These are phyloP conservation scores for Gracilaria vermiculophylla DNA, from an alignment of 23 red algal species.

Conservation along the genomic window DNA sequence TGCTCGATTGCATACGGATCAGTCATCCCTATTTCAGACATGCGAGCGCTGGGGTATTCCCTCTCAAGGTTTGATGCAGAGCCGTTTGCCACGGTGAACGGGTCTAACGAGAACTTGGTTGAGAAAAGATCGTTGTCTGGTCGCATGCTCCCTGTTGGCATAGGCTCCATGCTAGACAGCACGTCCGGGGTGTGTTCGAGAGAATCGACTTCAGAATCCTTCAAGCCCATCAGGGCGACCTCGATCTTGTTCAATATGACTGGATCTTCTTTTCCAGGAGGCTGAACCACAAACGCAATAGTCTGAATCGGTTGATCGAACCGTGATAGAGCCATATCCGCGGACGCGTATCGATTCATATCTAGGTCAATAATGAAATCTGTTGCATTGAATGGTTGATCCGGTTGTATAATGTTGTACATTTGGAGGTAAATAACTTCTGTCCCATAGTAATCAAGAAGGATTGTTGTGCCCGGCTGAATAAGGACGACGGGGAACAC, in stretches of 20 bases:
- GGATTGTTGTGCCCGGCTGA: neutral
- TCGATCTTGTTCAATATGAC: neutral
- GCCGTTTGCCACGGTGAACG: neutral
- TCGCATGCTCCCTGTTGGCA: neutral
- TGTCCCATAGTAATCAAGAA: conserved; percentile 21
- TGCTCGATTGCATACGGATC: neutral
- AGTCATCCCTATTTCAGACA: neutral
- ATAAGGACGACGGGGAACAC: neutral
- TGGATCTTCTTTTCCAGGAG: neutral
- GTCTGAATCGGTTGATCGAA: neutral
- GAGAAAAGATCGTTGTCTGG: neutral
- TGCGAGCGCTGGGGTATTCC: neutral
- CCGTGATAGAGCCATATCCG: neutral
- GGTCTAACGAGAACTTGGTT: neutral
- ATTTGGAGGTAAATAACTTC: conserved; percentile 22
- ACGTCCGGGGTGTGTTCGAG: neutral
- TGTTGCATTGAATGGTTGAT: conserved; percentile 12
- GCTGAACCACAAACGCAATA: neutral
- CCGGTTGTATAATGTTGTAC: conserved; percentile 9
- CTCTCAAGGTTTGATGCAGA: neutral
- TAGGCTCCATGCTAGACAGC: neutral
- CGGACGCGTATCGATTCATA: neutral
- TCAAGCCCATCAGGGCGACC: neutral
- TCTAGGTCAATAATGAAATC: conserved; percentile 24
- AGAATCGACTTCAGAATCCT: neutral